Conservation (phyloP, 495 filamentous ascomycete genomes). For the Penicillium cosmopolitanum region DNA sequence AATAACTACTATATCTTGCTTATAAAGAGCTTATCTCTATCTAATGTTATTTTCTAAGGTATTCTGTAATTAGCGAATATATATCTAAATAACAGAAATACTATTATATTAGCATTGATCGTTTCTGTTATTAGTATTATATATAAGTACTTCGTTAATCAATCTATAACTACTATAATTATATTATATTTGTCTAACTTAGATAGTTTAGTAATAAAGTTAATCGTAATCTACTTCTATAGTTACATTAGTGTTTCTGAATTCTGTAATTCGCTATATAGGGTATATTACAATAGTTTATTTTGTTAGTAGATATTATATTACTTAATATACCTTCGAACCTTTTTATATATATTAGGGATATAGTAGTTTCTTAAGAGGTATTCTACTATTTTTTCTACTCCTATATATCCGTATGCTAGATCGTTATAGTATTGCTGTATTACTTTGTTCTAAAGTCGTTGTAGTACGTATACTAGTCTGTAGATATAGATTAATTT, state of each 20-base stretch:
- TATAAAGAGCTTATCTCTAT: too few species aligned
- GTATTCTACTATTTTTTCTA: conserved; percentile 14
- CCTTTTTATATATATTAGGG: conserved; percentile 5
- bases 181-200: too few species aligned
- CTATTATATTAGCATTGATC: too few species aligned
- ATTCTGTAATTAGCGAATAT: too few species aligned
- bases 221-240: conserved; percentile 27
- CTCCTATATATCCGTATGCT: conserved; percentile 5
- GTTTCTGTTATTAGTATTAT: too few species aligned
- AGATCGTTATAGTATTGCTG: conserved; percentile 6
- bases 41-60: too few species aligned
- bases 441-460: conserved; percentile 12
- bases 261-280: conserved; percentile 17
- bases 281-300: conserved; percentile 6
- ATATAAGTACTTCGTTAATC: too few species aligned
- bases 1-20: too few species aligned
- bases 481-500: conserved; percentile 13
- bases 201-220: too few species aligned
- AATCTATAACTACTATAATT: too few species aligned
- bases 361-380: conserved; percentile 15
- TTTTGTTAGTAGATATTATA: conserved; percentile 9
- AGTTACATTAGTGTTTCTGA: conserved; percentile 5
- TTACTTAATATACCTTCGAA: conserved; percentile 14
- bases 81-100: too few species aligned
- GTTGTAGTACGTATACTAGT: conserved; percentile 12